Base-by-base conservation (phyloP, 2,329 filamentous ascomycete species). In the Fusarium scirpi region DNA sequence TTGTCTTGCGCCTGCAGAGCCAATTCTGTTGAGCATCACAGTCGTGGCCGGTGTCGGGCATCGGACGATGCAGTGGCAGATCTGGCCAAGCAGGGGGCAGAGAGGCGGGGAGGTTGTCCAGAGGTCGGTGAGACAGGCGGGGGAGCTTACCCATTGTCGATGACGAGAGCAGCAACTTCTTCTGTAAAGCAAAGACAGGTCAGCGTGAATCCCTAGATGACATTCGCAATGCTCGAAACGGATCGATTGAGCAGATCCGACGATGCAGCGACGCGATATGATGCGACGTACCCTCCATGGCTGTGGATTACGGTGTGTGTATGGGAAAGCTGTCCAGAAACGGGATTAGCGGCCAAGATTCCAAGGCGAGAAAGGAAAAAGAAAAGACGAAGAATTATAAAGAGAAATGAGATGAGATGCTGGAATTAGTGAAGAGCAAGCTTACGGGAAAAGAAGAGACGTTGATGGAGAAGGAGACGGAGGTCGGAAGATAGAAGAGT, bases 81-180 rank as follows among this genome's bases (percentile, higher is more conserved):
- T 70, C 53, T 59, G 58, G 49, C 58, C 65, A 53, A 43, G 49
- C 49, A 65, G 57, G 66, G 67, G 65, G 49, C 41, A 49, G 58
- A 64, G 62, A 68, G 62, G 70, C 59, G 55, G 70, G 62, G 68
- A 70, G 62, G 67, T 65, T 62, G 67, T 69, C 60, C 61, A 68
- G 76, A 76, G 76, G 79, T 78, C 77, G 77, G 77, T 79, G 79
- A 80, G 77, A 76, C 73, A 78, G 63, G 73, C 71, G 73, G 74
- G 73, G 76, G 80, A 86, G 88, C 94, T 93, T 95, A 99, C 96
- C 96, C 96, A 98, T 99, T 99, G 94, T 99, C 96, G 88, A 99
- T 98, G 87, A 99, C 96, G 93, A 99, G 94, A 86, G 96, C 96
- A 86, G 96, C 96, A 87, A 99, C 96, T 94, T 99, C 96, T 91